Base-by-base conservation (phyloP, 768 basidiomycete species). In the Lentinula detonsa region DNA sequence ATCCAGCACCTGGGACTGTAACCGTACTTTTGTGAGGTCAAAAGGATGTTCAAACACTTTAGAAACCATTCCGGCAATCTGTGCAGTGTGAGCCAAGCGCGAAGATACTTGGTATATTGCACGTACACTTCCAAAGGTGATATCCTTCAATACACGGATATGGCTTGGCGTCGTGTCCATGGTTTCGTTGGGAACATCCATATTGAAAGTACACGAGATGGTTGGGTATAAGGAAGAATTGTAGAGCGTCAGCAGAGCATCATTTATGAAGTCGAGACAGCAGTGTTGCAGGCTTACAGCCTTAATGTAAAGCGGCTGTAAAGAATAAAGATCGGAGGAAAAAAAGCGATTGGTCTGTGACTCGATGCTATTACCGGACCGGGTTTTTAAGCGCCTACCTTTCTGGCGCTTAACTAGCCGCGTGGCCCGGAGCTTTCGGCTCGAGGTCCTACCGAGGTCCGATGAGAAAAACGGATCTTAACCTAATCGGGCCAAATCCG, bases 1-100 rank as follows among this genome's bases (percentile, higher is more conserved):
- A 67, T 91, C 88, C 16, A 95, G 81, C 4, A 93, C 88, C 71
- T 96, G 94, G 3, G 91, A 83, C 74, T 96, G 94, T 13, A 97
- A 77, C 54, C 93, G 84, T 62, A 98, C 94, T 75, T 95, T 95
- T 64, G 91, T 89, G 40, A 96, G 81, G 75, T 96, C 94, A 68
- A 95, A 94, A 2, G 94, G 95, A 68, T 94, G 93, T 74, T 94
- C 94, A 65, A 95, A 88, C 6, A 94, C 79, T 73, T 93, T 92
- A 21, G 92, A 88, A 10, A 83, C 80, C 78, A 95, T 91, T 10
- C 93, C 93, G 55, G 93, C 91, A 23, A 83, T 70, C 91, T 91
- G 21, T 37, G n/a, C 23, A 21, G 23, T 28, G 42, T 5, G 28
- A 42, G 49, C 11, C 40, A 54, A n/a, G 33, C 59, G 18, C 55